Base-by-base conservation (phyloP, 495 filamentous ascomycete species). In the Daldinia childiae region DNA sequence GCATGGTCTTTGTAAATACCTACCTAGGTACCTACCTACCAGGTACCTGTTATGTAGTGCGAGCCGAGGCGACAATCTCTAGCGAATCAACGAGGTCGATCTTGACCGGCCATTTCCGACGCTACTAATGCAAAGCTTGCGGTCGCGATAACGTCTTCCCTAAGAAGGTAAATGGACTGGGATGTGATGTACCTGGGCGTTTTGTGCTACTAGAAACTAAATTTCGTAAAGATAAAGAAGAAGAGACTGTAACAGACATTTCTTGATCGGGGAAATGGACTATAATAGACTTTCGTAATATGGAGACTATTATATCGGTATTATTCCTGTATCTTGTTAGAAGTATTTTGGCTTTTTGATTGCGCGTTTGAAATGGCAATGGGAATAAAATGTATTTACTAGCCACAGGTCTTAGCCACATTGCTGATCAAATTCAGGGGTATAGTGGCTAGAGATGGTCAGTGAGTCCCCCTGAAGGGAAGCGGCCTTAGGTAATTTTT, bases 21-120 rank as follows among this genome's bases (percentile, higher is more conserved):
- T 51, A 27, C 26, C 26, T 27, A 26, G n/a, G n/a, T n/a, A n/a
- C n/a, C 26, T 26, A 39, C 38, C 51, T 57, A 48, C 19, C 43
- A 45, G 17, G 17, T 24, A 12, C n/a, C n/a, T n/a, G 8, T 48
- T 48, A 48, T 45, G n/a, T 60, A 60, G 58, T 39, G 38, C 27
- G 43, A 21, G 19, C 32, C 51, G 30, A 29, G 59, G 38, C 36
- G 60, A 54, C 58, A 60, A 68, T 72, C 69, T 67, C 57, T 58
- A 62, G 63, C 62, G 63, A 71, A 71, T 71, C 62, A 58, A 45
- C 38, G 61, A 58, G 26, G n/a, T 56, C 32, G 57, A 41, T 58
- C 24, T 59, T 45, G 38, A 62, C 34, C 68, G 68, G 68, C 51
- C 32, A 66, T 66, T 43, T 51, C 68, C 64, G 61, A 26, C 36